Conservation (phyloP, 805 yeast species). For the Candida cerambycidarum region DNA sequence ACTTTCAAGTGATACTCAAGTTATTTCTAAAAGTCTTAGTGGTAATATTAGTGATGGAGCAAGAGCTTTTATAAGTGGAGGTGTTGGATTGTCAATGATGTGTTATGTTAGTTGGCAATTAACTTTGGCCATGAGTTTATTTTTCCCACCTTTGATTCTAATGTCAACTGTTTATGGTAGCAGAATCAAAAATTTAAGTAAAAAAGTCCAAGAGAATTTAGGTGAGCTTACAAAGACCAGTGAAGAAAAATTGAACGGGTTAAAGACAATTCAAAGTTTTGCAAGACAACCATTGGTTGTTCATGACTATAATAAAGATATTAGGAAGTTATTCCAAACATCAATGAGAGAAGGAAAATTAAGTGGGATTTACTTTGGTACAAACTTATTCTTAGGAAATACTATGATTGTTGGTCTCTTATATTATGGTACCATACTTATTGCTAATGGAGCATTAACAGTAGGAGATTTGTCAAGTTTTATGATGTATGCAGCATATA, state of each 20-base stretch:
- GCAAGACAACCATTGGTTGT: slow-evolving; percentile 83
- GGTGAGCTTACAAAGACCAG: slow-evolving; percentile 87
- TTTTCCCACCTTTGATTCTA: slow-evolving; percentile 80
- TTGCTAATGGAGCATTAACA: slow-evolving; percentile 69
- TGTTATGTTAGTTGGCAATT: slow-evolving; percentile 77
- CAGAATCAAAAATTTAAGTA: slow-evolving; percentile 69
- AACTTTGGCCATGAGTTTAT: slow-evolving; percentile 74
- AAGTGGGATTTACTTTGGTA: slow-evolving; percentile 72
- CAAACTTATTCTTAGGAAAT: slow-evolving; percentile 85
- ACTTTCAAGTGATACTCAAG: slow-evolving; percentile 82
- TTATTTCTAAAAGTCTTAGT: slow-evolving; percentile 82
- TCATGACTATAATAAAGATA: slow-evolving; percentile 68
- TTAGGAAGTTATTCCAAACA: slow-evolving; percentile 60
- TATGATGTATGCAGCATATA: slow-evolving; percentile 92
- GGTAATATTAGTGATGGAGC: slow-evolving; percentile 92
- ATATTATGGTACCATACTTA: slow-evolving; percentile 80
- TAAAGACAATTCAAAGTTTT: slow-evolving; percentile 86
- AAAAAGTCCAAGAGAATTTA: slow-evolving; percentile 76
- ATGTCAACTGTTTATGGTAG: slow-evolving; percentile 84
- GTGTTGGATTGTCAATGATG: slow-evolving; percentile 92
- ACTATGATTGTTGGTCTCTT: slow-evolving; percentile 73
- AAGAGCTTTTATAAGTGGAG: slow-evolving; percentile 76
- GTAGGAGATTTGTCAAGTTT: slow-evolving; percentile 90
- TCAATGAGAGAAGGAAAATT: slow-evolving; percentile 80
- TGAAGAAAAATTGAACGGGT: slow-evolving; percentile 85